Percentiles rank a stretch among this genome's conserved stretches.
Conservation (phyloP, 805 yeast species). For the Isabelozyma heimii region DNA sequence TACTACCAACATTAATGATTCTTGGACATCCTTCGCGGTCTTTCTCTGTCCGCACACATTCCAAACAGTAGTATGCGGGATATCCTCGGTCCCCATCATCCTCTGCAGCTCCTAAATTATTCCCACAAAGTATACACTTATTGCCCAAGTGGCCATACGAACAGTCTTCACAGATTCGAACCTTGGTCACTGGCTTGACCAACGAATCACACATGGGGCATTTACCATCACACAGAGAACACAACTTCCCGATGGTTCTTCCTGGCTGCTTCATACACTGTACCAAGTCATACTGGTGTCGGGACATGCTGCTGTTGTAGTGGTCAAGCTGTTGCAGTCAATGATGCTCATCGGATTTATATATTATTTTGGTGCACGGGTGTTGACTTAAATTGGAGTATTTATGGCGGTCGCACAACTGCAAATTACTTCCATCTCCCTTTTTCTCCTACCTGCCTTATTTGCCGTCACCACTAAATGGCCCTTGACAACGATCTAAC, state of each 20-base stretch:
- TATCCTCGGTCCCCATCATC: conserved; percentile 35
- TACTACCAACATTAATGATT: conserved; percentile 77
- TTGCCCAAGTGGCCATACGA: conserved; percentile 64
- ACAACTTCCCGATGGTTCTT: conserved; percentile 61
- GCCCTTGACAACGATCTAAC: not conserved
- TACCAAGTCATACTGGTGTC: conserved; percentile 82
- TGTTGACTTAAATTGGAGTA: no score
- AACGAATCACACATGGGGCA: conserved; percentile 89
- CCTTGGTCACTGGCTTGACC: conserved; percentile 67
- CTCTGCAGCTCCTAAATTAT: conserved; percentile 45
- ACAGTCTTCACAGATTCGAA: conserved; percentile 81
- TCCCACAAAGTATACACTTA: conserved; percentile 79
- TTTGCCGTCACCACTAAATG: not conserved
- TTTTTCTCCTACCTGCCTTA: not conserved
- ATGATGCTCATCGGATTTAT: no score
- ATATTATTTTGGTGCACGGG: no score
- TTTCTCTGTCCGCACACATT: conserved; percentile 75
- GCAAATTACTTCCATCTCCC: conserved; percentile 2
- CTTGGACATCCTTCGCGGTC: conserved; percentile 93
- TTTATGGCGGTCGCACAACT: not conserved
- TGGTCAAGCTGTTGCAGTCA: not conserved
- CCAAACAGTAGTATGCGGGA: conserved; percentile 76
- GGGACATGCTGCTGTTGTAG: conserved; percentile 56
- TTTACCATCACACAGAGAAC: conserved; percentile 85
- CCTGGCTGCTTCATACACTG: conserved; percentile 89